Conservation (phyloP, 352 stramenopile genomes). For the Pythium myriotylum region DNA sequence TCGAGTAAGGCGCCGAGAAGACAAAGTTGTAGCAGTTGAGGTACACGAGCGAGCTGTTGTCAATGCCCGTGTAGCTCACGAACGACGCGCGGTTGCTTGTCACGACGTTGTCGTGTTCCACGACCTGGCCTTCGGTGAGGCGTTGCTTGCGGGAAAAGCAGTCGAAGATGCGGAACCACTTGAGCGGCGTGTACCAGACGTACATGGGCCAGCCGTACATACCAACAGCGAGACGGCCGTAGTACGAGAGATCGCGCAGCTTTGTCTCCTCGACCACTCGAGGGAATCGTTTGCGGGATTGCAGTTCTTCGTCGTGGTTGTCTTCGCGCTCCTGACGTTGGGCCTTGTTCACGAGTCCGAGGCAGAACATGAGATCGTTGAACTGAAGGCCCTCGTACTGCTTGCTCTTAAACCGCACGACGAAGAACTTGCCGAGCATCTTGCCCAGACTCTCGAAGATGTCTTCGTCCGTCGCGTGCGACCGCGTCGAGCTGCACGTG, state of each 20-base stretch:
- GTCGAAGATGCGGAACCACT: constrained; percentile 68
- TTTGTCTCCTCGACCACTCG: constrained; percentile 43
- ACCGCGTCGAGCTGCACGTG: constrained; percentile 46
- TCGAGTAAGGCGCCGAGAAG: constrained; percentile 75
- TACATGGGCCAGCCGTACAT: constrained; percentile 86
- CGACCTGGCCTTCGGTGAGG: constrained; percentile 41
- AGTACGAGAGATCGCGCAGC: constrained; percentile 61
- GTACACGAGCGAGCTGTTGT: constrained; percentile 64
- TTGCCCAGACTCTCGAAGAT: constrained; percentile 68
- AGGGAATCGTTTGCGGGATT: constrained; percentile 36
- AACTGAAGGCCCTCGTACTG: constrained; percentile 70
- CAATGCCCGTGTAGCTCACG: constrained; percentile 69
- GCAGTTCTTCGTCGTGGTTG: constrained; percentile 29
- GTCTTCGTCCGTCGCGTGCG: constrained; percentile 52
- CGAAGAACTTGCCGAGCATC: constrained; percentile 75
- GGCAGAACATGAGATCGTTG: constrained; percentile 71
- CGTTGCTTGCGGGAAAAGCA: constrained; percentile 34
- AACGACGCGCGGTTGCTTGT: constrained; percentile 70
- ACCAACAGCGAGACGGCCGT: constrained; percentile 65
- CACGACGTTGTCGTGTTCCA: constrained; percentile 68
- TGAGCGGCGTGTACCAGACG: constrained; percentile 73
- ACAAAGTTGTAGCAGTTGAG: constrained; percentile 82
- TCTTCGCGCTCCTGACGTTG: constrained; percentile 55
- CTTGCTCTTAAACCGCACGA: constrained; percentile 67
- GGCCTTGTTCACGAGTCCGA: constrained; percentile 62